Evolutionary conservation across 2,329 filamentous ascomycete species (phyloP).

Genomic region (Penicillium hordei): DNA sequence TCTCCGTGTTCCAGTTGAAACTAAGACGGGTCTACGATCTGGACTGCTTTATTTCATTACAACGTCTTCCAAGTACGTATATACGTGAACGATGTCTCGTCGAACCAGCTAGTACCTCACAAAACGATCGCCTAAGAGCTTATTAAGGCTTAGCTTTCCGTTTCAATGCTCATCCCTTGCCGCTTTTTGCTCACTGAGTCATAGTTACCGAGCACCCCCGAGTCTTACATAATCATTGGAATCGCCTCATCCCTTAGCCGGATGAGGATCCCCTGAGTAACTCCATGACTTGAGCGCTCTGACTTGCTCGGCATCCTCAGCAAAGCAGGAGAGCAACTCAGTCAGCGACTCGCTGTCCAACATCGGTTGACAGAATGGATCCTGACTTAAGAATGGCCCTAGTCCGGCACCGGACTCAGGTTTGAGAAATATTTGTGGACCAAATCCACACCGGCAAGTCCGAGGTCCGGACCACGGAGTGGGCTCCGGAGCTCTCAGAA

Average conservation of each 20-base stretch:
- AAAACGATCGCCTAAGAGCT: background rate
- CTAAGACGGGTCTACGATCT: background rate
- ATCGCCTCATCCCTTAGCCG: background rate
- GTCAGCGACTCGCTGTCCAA: background rate
- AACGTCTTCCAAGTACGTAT: background rate
- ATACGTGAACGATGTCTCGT: background rate
- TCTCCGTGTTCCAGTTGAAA: background rate
- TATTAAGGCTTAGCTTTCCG: background rate
- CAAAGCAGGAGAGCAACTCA: background rate
- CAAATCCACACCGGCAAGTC: background rate
- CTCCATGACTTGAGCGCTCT: background rate
- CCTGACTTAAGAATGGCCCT: background rate
- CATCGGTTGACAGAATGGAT: background rate
- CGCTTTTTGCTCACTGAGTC: background rate
- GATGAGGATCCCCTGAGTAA: background rate
- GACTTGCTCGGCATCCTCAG: background rate
- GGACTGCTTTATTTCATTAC: background rate
- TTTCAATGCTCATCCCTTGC: background rate
- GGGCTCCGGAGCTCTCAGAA: background rate
- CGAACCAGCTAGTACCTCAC: background rate
- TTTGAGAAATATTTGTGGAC: background rate
- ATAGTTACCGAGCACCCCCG: background rate
- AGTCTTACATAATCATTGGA: background rate
- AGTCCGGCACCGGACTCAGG: background rate
- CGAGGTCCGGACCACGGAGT: background rate